Conservation (phyloP, 345 rosid genomes). For the Hypericum perforatum region DNA sequence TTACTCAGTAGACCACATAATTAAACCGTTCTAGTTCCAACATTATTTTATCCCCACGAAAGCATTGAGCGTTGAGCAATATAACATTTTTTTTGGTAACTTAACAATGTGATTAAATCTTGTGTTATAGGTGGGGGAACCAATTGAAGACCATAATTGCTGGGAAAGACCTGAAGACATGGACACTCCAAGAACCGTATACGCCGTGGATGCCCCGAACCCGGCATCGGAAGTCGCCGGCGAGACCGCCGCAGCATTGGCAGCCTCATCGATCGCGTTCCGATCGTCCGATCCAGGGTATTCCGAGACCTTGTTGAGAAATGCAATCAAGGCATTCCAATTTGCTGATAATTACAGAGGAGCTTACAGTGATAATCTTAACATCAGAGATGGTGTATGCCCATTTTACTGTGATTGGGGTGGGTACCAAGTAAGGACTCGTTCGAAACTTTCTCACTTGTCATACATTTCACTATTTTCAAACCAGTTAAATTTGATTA, state of each 20-base stretch:
- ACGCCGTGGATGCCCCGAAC: slow-evolving; percentile 3
- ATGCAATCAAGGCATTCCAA: slow-evolving; percentile 4
- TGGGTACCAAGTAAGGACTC: slow-evolving; percentile 14
- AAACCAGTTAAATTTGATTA: too few species aligned
- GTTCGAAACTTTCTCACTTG: neutral
- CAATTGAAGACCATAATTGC: neutral
- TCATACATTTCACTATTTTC: neutral
- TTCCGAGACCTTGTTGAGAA: slow-evolving; percentile 2
- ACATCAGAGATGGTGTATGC: slow-evolving; percentile 10
- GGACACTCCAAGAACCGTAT: slow-evolving; percentile 4
- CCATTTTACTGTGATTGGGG: slow-evolving; percentile 18
- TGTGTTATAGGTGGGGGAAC: slow-evolving; percentile 2
- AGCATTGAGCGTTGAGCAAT: too few species aligned
- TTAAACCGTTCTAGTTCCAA: too few species aligned
- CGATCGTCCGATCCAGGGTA: slow-evolving; percentile 3
- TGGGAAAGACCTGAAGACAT: slow-evolving; percentile 4
- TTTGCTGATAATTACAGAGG: slow-evolving; percentile 15
- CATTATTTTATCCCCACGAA: too few species aligned
- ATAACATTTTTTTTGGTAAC: too few species aligned
- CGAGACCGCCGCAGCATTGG: slow-evolving; percentile 1
- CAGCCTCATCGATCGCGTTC: neutral
- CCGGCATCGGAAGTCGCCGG: slow-evolving; percentile 4
- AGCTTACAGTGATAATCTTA: slow-evolving; percentile 8
- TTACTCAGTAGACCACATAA: too few species aligned
- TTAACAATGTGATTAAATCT: too few species aligned